A percentile compares a stretch with the other conserved stretches of the same genome.
Evolutionary conservation across 257 asterid genomes (phyloP).

Genomic region (Paraleonurus japonicus): DNA sequence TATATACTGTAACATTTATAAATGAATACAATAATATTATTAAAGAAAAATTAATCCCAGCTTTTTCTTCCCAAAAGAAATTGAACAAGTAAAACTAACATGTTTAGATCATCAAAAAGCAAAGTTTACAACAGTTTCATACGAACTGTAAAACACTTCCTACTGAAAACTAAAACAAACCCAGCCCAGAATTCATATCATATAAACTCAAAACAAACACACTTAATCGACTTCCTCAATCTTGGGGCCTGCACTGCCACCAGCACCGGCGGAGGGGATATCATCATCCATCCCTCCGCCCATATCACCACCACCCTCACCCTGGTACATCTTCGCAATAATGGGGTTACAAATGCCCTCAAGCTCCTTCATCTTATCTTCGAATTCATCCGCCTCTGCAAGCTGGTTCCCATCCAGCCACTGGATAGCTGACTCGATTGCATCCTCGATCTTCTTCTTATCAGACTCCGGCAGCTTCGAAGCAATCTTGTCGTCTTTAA

Average conservation of each 20-base stretch:
- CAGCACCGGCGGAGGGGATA: constrained; percentile 26
- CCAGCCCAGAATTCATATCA: not conserved
- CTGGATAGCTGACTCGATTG: constrained; percentile 28
- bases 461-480: constrained; percentile 26
- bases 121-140: not conserved
- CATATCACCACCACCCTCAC: constrained; percentile 13
- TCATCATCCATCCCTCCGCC: constrained; percentile 29
- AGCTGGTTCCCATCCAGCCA: constrained; percentile 44
- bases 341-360: constrained; percentile 38
- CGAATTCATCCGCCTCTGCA: constrained; percentile 34
- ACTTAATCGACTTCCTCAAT: constrained; percentile 37
- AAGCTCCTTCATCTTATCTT: constrained; percentile 40
- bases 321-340: constrained; percentile 40
- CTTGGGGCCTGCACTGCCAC: constrained; percentile 34
- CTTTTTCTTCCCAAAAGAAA: too few species aligned
- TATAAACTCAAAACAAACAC: too few species aligned
- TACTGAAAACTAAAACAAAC: not conserved
- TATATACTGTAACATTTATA: too few species aligned
- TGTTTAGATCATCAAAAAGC: too few species aligned
- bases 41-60: too few species aligned
- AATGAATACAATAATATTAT: too few species aligned
- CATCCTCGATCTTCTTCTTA: constrained; percentile 37
- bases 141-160: not conserved
- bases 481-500: constrained; percentile 37
- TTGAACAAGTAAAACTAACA: too few species aligned